Conservation (phyloP, 129 eudicot species). For the Glebionis coronaria region DNA sequence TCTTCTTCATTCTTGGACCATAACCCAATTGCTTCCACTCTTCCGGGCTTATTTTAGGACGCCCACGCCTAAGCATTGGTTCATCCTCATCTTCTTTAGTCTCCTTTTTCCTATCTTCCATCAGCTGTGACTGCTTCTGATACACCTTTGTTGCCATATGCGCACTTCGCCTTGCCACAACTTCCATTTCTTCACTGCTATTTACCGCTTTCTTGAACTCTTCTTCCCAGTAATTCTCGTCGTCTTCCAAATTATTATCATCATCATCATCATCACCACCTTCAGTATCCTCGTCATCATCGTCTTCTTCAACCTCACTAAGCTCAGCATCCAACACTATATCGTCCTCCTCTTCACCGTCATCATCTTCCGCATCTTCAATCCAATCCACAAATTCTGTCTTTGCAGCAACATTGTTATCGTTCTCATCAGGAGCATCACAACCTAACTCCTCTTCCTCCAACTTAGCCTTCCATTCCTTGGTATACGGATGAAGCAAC, state of each 20-base stretch:
- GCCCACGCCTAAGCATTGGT: slow-evolving; percentile 32
- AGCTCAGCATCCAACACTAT: slow-evolving; percentile 39
- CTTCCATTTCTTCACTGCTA: slow-evolving; percentile 80
- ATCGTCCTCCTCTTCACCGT: slow-evolving; percentile 45
- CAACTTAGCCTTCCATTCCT: slow-evolving; percentile 92
- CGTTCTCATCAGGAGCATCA: slow-evolving; percentile 90
- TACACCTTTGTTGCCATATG: slow-evolving; percentile 41
- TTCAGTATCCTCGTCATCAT: slow-evolving; percentile 14
- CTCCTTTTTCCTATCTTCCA: slow-evolving; percentile 37
- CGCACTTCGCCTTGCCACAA: slow-evolving; percentile 50
- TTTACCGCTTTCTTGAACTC: slow-evolving; percentile 78
- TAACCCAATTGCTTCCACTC: slow-evolving; percentile 70
- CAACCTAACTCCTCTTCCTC: slow-evolving; percentile 97
- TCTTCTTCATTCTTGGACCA: slow-evolving; percentile 55
- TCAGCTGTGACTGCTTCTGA: slow-evolving; percentile 44
- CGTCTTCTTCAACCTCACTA: slow-evolving; percentile 31
- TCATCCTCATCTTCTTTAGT: slow-evolving; percentile 41
- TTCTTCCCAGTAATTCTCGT: slow-evolving; percentile 70
- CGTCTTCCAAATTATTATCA: slow-evolving; percentile 52
- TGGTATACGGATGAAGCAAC: slow-evolving; percentile 84
- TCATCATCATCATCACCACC: slow-evolving; percentile 24
- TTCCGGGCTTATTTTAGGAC: slow-evolving; percentile 56
- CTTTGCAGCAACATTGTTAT: slow-evolving; percentile 30
- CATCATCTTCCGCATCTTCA: slow-evolving; percentile 51
- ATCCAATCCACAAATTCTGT: slow-evolving; percentile 65